Conservation (phyloP, 805 yeast genomes). For the Sungouiozyma ichnusensis region DNA sequence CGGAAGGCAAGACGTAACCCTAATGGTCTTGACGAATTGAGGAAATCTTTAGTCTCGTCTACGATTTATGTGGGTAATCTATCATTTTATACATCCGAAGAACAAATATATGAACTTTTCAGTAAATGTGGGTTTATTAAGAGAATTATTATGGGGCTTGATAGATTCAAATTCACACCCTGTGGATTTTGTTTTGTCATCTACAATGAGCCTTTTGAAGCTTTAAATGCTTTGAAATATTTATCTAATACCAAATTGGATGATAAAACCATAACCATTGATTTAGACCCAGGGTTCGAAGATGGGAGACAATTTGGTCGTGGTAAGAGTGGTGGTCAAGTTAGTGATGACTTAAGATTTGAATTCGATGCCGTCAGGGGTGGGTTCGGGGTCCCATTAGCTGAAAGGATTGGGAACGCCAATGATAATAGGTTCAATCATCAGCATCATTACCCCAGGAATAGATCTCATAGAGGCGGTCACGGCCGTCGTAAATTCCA, state of each 20-base stretch:
- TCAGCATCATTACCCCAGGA: not conserved
- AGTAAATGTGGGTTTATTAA: conserved; percentile 70
- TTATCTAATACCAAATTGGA: conserved; percentile 76
- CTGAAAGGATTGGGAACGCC: conserved; percentile 21
- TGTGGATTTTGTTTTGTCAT: conserved; percentile 95
- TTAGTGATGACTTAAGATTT: conserved; percentile 52
- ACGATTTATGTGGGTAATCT: conserved; percentile 89
- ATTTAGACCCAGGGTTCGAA: conserved; percentile 89
- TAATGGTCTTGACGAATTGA: conserved; percentile 50
- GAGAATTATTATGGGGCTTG: conserved; percentile 88
- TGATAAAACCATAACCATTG: conserved; percentile 72
- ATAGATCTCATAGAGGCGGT: not conserved
- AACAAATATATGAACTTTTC: conserved; percentile 82
- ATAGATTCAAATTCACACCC: conserved; percentile 81
- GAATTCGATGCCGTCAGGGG: conserved; percentile 41
- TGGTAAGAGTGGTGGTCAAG: conserved; percentile 89
- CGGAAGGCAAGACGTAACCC: conserved; percentile 48
- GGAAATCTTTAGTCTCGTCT: conserved; percentile 51
- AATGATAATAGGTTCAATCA: conserved; percentile 1
- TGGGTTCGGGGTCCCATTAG: conserved; percentile 34
- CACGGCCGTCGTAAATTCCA: not conserved
- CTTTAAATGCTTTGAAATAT: conserved; percentile 74
- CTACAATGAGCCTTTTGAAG: conserved; percentile 55
- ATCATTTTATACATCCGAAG: conserved; percentile 87
- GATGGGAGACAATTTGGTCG: conserved; percentile 96